phyloP scores from a whole-genome alignment of 495 filamentous ascomycete species.

The Penicillium odoratum region DNA sequence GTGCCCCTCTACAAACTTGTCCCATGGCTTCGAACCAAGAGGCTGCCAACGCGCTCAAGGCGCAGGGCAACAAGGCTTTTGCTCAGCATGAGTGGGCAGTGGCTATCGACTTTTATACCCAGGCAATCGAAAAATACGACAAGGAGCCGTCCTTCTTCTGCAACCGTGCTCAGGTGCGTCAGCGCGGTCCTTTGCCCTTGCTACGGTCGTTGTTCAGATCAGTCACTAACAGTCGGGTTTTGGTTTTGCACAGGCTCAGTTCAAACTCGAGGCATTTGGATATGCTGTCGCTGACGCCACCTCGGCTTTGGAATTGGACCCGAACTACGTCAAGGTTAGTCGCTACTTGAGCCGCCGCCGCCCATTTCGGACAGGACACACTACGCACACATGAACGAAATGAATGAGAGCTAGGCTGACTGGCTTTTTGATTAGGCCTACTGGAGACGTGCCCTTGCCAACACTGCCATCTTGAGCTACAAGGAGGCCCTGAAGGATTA shows the following conservation, averaged over 20 bases:
- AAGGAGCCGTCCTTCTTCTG: slow-evolving; percentile 86
- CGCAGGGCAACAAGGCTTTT: slow-evolving; percentile 93
- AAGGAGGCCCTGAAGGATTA: slow-evolving; percentile 89
- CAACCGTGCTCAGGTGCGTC: slow-evolving; percentile 86
- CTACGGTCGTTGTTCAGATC: not conserved
- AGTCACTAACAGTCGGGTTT: slow-evolving; percentile 22
- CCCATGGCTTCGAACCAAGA: slow-evolving; percentile 57
- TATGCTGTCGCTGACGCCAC: slow-evolving; percentile 90
- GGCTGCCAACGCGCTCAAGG: slow-evolving; percentile 79
- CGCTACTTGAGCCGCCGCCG: not conserved
- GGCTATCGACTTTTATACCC: slow-evolving; percentile 82
- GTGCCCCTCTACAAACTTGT: slow-evolving; percentile 33
- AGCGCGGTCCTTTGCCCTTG: slow-evolving; percentile 11
- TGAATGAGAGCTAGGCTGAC: slow-evolving; percentile 5
- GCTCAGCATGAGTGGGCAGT: slow-evolving; percentile 80
- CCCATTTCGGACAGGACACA: not conserved
- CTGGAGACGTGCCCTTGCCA: slow-evolving; percentile 88
- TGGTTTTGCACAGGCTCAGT: slow-evolving; percentile 64
- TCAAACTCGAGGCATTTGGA: slow-evolving; percentile 93
- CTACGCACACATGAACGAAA: not conserved
- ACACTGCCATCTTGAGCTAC: slow-evolving; percentile 84
- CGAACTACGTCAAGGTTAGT: slow-evolving; percentile 79
- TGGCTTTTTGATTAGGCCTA: slow-evolving; percentile 64
- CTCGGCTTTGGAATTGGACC: slow-evolving; percentile 89
- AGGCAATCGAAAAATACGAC: slow-evolving; percentile 85